Percentiles rank a stretch among this genome's conserved stretches.
phyloP scores from a whole-genome alignment of 2,329 filamentous ascomycete species.

The Colletotrichum tanaceti region DNA sequence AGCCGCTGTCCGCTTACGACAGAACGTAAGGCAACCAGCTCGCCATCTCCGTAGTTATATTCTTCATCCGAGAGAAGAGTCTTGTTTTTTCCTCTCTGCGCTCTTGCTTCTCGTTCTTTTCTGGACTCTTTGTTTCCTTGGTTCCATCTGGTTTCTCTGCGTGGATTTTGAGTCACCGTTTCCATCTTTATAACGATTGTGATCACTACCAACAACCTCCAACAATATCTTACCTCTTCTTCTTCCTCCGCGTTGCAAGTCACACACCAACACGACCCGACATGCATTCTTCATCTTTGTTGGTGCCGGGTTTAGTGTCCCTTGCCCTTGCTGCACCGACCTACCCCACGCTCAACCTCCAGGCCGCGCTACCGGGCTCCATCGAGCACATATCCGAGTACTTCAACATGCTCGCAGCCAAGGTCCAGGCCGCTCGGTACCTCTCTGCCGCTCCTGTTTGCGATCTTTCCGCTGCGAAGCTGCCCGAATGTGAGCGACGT shows the following conservation, averaged over 20 bases:
- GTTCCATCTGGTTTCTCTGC: conserved; percentile 22
- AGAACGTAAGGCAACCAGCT: neutral
- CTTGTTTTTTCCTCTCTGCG: conserved; percentile 40
- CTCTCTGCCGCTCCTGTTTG: conserved; percentile 60
- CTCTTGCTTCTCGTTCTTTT: conserved; percentile 36
- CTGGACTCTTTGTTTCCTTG: conserved; percentile 29
- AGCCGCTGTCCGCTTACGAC: conserved; percentile 24
- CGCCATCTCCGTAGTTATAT: conserved; percentile 17
- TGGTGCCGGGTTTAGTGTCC: conserved; percentile 60
- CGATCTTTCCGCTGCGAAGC: conserved; percentile 63
- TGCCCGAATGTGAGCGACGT: conserved; percentile 60
- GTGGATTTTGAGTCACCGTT: conserved; percentile 23
- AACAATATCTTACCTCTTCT: neutral
- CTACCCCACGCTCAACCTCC: conserved; percentile 58
- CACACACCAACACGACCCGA: conserved; percentile 43
- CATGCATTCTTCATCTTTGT: conserved; percentile 64
- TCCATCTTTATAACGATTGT: conserved; percentile 15
- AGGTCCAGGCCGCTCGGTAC: conserved; percentile 61
- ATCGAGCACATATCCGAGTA: conserved; percentile 66
- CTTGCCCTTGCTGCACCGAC: conserved; percentile 58
- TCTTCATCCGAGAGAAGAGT: conserved; percentile 22
- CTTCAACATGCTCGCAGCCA: conserved; percentile 69
- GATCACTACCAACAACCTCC: conserved; percentile 17
- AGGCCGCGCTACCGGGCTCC: conserved; percentile 49
- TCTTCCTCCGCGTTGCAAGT: conserved; percentile 15